These are phyloP conservation scores for Maudiozyma humilis DNA, from an alignment of 1,139 yeast species.

Conservation along the genomic window DNA sequence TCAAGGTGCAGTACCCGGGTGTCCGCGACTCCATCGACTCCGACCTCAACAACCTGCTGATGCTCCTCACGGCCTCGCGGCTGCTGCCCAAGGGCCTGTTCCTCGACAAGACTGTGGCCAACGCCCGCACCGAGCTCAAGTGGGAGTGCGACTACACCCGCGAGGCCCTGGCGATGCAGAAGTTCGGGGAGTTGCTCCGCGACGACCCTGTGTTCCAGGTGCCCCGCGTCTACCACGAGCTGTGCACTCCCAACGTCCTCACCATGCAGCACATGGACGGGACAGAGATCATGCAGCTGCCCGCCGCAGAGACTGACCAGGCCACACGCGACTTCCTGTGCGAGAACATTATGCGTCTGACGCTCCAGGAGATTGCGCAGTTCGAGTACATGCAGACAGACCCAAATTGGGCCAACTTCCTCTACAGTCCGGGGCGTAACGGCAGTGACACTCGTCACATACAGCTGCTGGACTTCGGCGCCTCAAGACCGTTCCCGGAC, in stretches of 20 bases:
- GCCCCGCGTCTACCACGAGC: slow-evolving; percentile 70
- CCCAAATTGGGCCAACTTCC: slow-evolving; percentile 98
- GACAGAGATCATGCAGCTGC: slow-evolving; percentile 67
- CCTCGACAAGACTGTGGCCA: slow-evolving; percentile 83
- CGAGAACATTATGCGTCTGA: slow-evolving; percentile 75
- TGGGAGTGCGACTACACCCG: slow-evolving; percentile 97
- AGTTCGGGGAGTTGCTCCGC: slow-evolving; percentile 52
- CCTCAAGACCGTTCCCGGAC: slow-evolving; percentile 70
- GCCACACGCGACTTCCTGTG: slow-evolving; percentile 74
- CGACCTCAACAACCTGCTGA: slow-evolving; percentile 74
- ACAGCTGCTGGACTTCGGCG: slow-evolving; percentile 91
- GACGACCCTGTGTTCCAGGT: slow-evolving; percentile 68
- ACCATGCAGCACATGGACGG: slow-evolving; percentile 91
- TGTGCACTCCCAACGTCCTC: slow-evolving; percentile 74
- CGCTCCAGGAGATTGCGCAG: slow-evolving; percentile 73
- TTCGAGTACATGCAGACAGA: slow-evolving; percentile 96
- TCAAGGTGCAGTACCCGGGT: slow-evolving; percentile 97
- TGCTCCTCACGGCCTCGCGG: slow-evolving; percentile 78
- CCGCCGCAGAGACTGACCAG: slow-evolving; percentile 48
- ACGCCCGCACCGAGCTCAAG: slow-evolving; percentile 84
- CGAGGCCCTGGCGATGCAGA: slow-evolving; percentile 72
- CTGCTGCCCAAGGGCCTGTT: slow-evolving; percentile 87
- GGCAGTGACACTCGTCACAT: slow-evolving; percentile 60
- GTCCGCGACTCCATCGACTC: slow-evolving; percentile 89
- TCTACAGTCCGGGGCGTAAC: slow-evolving; percentile 61